Base-by-base conservation (phyloP, 768 basidiomycete species). In the Kwoniella shandongensis region DNA sequence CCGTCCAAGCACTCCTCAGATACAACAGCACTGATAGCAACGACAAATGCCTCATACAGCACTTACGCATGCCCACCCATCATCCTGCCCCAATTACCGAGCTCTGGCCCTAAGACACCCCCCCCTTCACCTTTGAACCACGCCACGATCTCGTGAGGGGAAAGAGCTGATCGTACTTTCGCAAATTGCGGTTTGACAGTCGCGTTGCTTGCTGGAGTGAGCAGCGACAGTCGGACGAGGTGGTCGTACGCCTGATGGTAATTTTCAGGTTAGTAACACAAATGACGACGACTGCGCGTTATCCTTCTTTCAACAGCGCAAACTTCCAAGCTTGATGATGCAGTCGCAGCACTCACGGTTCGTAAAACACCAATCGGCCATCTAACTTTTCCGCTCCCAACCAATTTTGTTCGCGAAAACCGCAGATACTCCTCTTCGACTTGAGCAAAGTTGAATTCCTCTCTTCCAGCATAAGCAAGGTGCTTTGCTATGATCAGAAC, bases 391-490 rank as follows among this genome's bases (percentile, higher is more conserved):
- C 76, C 75, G 40, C 69, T 73, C 1, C 75, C 76, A 1, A 76
- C 70, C 27, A 77, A 57, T 29, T 72, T 69, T 13, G 73, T 73
- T 23, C 85, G 83, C 20, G 84, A 83, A 72, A 92, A 91, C 29
- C 81, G 80, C 18, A 69, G 50, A 63, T 80, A 80, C 47, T 74
- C 70, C 49, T 89, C 88, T 60, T 87, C 82, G 7, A 94, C 82
- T 86, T 93, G 91, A 67, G 93, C 90, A 70, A 98, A 94, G 27
- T 89, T 97, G 76, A 96, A 85, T 13, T 79, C 78, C 18, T 87
- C 81, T 57, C 91, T 86, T 0, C 92, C 92, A 5, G 84, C 83
- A 10, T 85, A 86, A 23, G 84, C 78, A 3, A 85, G 81, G 69
- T 96, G 93, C 67, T 85, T 81, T 13, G 85, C 82, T n/a, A 92